A percentile compares a stretch with the other conserved stretches of the same genome.
Evolutionary conservation across 1,284 basidiomycete genomes (phyloP).

Genomic region (Hemileia vastatrix): DNA sequence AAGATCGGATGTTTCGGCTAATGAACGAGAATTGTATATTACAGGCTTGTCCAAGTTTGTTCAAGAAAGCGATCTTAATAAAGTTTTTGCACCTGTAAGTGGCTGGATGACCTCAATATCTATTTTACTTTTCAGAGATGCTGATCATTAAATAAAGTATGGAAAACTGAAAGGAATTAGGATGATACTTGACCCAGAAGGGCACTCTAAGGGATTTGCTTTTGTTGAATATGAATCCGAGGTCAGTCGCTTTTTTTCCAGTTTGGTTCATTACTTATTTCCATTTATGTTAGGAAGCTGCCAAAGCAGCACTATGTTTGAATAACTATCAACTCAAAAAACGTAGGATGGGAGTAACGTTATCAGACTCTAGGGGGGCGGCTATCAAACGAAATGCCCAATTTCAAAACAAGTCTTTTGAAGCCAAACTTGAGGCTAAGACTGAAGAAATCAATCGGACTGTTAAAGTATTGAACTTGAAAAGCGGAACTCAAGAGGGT

Average conservation of each 20-base stretch:
- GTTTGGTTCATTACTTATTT: slow-evolving; percentile 4
- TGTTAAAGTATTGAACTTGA: slow-evolving; percentile 65
- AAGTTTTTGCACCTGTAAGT: slow-evolving; percentile 62
- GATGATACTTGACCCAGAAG: slow-evolving; percentile 62
- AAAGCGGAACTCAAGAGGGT: slow-evolving; percentile 65
- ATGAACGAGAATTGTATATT: slow-evolving; percentile 73
- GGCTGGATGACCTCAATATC: slow-evolving; percentile 13
- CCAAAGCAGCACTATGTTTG: slow-evolving; percentile 60
- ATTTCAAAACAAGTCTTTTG: slow-evolving; percentile 1
- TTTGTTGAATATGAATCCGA: slow-evolving; percentile 83
- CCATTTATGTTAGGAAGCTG: slow-evolving; percentile 53
- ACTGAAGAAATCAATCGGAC: slow-evolving; percentile 54
- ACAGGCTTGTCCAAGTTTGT: slow-evolving; percentile 68
- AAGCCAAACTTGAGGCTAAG: slow-evolving; percentile 30
- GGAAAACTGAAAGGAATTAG: slow-evolving; percentile 70
- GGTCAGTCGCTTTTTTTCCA: slow-evolving; percentile 48
- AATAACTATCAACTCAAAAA: slow-evolving; percentile 79
- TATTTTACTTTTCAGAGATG: neutral
- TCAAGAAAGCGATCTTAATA: slow-evolving; percentile 61
- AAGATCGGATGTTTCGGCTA: slow-evolving; percentile 68
- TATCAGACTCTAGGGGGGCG: slow-evolving; percentile 63
- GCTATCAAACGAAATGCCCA: slow-evolving; percentile 29
- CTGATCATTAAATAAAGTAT: slow-evolving; percentile 51
- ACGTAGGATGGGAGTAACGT: slow-evolving; percentile 69
- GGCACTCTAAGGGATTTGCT: slow-evolving; percentile 71